These are phyloP conservation scores for Trichocladium uniseriatum DNA, from an alignment of 495 filamentous ascomycete species.

Conservation along the genomic window DNA sequence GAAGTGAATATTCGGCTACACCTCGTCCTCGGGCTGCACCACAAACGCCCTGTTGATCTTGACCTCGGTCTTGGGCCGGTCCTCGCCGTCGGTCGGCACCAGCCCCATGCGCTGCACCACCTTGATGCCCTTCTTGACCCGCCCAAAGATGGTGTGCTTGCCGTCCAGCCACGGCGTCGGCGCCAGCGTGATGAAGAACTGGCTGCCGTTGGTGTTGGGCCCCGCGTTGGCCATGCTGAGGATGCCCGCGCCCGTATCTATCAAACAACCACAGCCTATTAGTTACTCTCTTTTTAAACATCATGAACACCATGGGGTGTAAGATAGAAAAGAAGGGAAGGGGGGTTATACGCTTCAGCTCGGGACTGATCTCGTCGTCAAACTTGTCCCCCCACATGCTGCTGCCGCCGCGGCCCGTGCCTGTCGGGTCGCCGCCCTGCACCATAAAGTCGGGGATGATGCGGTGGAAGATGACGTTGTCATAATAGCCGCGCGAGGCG, in stretches of 20 bases:
- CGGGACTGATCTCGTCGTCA: constrained; percentile 73
- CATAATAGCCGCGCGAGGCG: constrained; percentile 75
- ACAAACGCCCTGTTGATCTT: constrained; percentile 67
- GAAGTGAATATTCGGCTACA: no score
- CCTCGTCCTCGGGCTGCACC: constrained; percentile 44
- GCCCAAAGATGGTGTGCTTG: constrained; percentile 94
- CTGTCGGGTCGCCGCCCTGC: constrained; percentile 92
- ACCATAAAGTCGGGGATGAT: constrained; percentile 96
- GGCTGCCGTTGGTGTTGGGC: constrained; percentile 84
- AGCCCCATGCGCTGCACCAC: constrained; percentile 84
- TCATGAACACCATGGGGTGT: no score
- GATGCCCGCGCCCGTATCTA: constrained; percentile 80
- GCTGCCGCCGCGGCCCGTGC: constrained; percentile 82
- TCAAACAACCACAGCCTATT: no score
- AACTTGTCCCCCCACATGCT: constrained; percentile 94
- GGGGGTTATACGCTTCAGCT: constrained; percentile 65
- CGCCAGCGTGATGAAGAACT: constrained; percentile 85
- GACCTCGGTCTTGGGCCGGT: constrained; percentile 74
- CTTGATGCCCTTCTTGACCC: constrained; percentile 76
- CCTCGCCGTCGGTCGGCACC: constrained; percentile 73
- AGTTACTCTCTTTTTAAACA: no score
- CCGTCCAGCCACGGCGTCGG: constrained; percentile 96
- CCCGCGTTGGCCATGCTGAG: constrained; percentile 95
- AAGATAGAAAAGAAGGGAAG: no score
- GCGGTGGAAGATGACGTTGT: constrained; percentile 78